Conservation (phyloP, 2,329 filamentous ascomycete species). For the Sclerotinia minor region DNA sequence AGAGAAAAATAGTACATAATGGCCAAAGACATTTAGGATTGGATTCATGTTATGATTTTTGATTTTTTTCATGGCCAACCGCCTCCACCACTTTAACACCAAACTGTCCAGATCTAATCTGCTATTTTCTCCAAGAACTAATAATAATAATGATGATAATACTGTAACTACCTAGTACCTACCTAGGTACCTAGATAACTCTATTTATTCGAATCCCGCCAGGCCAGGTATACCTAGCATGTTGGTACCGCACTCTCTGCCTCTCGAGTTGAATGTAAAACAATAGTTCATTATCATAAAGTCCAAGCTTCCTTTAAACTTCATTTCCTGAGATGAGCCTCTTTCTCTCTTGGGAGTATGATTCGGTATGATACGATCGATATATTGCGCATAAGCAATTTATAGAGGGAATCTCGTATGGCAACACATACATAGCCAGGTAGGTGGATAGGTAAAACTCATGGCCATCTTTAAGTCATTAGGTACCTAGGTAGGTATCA, state of each 20-base stretch:
- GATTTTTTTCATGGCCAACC: background rate
- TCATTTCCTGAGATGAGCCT: slow-evolving; percentile 9
- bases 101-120: slow-evolving; percentile 12
- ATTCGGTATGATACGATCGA: no score
- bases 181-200: background rate
- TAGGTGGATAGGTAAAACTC: no score
- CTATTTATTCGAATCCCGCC: slow-evolving; percentile 15
- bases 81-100: slow-evolving; percentile 1
- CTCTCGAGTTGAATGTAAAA: slow-evolving; percentile 7
- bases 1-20: background rate
- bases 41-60: slow-evolving; percentile 10
- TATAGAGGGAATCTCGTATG: background rate
- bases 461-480: background rate
- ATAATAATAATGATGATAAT: no score
- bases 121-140: background rate
- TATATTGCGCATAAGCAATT: background rate
- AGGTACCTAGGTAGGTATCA: no score
- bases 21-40: slow-evolving; percentile 23
- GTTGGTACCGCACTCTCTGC: background rate
- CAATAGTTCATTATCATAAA: slow-evolving; percentile 5
- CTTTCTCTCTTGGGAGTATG: background rate
- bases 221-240: no score
- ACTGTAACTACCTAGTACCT: no score
- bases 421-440: background rate
- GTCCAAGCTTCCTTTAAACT: slow-evolving; percentile 15